Evolutionary conservation across 192 early-diverging fungal genomes (phyloP).

Genomic region (Blastocladiella britannica): DNA sequence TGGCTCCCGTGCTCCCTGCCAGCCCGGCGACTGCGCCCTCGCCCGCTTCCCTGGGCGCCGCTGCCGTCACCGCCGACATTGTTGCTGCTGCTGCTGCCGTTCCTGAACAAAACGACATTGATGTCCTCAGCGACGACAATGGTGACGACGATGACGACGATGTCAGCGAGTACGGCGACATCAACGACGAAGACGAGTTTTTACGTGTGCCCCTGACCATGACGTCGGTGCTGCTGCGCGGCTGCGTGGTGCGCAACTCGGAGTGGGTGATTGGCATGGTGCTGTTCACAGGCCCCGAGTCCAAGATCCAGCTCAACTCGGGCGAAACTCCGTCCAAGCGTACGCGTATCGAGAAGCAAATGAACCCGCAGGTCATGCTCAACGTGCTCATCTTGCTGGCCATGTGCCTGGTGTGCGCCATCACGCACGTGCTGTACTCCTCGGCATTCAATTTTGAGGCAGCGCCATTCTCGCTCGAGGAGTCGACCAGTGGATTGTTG

Average conservation of each 20-base stretch:
- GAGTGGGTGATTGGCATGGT: conserved; percentile 71
- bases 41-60: conserved; percentile 4
- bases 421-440: conserved; percentile 40
- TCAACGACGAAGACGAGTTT: conserved; percentile 3
- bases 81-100: background rate
- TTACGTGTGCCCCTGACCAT: conserved; percentile 41
- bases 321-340: conserved; percentile 83
- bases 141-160: background rate
- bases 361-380: conserved; percentile 69
- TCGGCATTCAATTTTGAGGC: background rate
- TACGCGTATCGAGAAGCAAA: conserved; percentile 70
- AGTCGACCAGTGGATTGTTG: background rate
- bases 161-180: no score
- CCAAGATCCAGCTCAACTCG: conserved; percentile 90
- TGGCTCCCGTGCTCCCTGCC: background rate
- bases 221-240: conserved; percentile 67
- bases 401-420: conserved; percentile 44
- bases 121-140: background rate
- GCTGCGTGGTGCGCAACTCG: conserved; percentile 83
- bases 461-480: background rate
- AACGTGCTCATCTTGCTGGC: conserved; percentile 62
- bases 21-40: background rate
- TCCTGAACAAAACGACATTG: no score
- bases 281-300: conserved; percentile 74
- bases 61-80: background rate